These are phyloP conservation scores for Ganoderma boninense DNA, from an alignment of 1,284 basidiomycete species.

Conservation along the genomic window DNA sequence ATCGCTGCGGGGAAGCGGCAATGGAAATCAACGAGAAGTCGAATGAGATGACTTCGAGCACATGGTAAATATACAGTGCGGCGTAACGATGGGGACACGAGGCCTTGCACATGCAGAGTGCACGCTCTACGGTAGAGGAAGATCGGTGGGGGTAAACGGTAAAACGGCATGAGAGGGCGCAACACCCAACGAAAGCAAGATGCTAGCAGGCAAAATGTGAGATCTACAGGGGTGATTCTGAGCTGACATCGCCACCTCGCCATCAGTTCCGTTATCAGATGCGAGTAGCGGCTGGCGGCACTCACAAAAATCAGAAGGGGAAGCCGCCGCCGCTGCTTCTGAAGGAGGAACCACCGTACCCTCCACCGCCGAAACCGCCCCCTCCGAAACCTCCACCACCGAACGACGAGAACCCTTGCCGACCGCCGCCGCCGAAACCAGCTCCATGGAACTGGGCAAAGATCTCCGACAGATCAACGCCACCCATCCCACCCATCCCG, in stretches of 20 bases:
- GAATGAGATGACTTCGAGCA: background rate
- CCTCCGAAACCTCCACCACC: slow-evolving; percentile 30
- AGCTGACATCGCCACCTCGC: background rate
- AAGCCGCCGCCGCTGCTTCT: slow-evolving; percentile 11
- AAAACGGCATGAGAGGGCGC: slow-evolving; percentile 5
- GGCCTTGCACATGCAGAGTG: slow-evolving; percentile 15
- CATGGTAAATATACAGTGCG: slow-evolving; percentile 19
- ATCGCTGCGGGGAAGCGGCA: background rate
- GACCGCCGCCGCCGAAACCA: slow-evolving; percentile 17
- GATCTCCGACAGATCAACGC: slow-evolving; percentile 65
- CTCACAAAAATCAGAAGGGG: background rate
- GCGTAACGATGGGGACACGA: slow-evolving; percentile 7
- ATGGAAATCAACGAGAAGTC: background rate
- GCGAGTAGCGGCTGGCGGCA: no score
- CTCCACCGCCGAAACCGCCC: slow-evolving; percentile 16
- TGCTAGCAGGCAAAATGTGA: background rate
- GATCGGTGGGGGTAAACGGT: slow-evolving; percentile 8
- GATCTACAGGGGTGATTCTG: background rate
- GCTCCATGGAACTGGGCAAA: slow-evolving; percentile 66
- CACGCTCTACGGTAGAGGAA: slow-evolving; percentile 27
- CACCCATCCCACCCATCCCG: slow-evolving; percentile 52
- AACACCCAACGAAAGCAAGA: slow-evolving; percentile 13
- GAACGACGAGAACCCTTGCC: slow-evolving; percentile 34
- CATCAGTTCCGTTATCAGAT: background rate
- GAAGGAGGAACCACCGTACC: slow-evolving; percentile 18